Evolutionary conservation across 2,329 filamentous ascomycete genomes (phyloP).

Genomic region (Trichoderma asperellum): DNA sequence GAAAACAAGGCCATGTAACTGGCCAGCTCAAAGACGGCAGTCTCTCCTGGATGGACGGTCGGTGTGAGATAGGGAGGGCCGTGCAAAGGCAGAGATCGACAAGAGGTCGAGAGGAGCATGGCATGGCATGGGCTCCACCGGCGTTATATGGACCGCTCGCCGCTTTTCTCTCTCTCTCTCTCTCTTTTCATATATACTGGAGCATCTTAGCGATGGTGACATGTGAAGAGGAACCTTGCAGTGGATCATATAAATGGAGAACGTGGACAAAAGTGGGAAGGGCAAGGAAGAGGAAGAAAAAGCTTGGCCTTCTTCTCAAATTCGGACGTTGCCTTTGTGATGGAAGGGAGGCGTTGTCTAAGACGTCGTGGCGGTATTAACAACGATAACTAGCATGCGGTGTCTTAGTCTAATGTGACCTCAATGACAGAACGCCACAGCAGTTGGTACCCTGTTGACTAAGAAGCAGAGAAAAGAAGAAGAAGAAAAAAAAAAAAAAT

Average conservation of each 20-base stretch:
- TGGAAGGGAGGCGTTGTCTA: neutral
- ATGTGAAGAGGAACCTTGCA: neutral
- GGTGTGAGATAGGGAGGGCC: constrained; percentile 1
- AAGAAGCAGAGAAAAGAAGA: neutral
- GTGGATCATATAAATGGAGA: neutral
- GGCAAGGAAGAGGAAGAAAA: neutral
- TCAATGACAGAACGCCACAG: neutral
- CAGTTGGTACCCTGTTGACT: neutral
- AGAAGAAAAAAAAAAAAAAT: neutral
- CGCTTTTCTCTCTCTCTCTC: neutral
- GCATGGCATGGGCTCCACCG: constrained; percentile 3
- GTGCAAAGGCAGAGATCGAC: neutral
- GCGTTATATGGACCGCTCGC: neutral
- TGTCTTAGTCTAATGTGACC: neutral
- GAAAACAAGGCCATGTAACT: neutral
- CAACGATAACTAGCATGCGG: neutral
- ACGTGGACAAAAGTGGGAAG: neutral
- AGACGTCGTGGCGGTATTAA: neutral
- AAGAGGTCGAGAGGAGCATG: neutral
- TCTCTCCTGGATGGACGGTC: neutral
- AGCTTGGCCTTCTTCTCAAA: neutral
- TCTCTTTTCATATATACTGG: neutral
- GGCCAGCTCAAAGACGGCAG: no score
- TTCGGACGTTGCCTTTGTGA: neutral
- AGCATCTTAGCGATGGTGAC: neutral